Evolutionary conservation across 306 rosid species (phyloP).

Genomic region (Vicia faba): DNA sequence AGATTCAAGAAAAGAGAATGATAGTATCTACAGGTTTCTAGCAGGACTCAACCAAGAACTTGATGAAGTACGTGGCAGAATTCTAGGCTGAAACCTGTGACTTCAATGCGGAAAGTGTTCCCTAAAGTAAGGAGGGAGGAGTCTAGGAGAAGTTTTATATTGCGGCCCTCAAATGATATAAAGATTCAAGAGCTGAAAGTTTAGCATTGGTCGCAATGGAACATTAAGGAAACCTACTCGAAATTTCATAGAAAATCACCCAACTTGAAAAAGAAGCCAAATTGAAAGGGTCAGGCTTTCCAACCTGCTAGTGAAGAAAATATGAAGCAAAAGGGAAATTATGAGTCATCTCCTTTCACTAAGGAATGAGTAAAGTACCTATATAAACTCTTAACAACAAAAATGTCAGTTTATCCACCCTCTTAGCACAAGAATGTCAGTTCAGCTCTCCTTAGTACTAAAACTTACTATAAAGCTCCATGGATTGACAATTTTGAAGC

Average conservation of each 20-base stretch:
- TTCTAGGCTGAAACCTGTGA: background rate
- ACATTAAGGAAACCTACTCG: background rate
- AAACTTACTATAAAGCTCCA: too few species aligned
- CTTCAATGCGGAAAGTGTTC: background rate
- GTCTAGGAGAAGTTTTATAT: background rate
- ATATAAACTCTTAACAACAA: background rate
- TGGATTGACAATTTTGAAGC: too few species aligned
- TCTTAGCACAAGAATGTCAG: too few species aligned
- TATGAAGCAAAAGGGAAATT: background rate
- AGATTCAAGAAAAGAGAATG: conserved; percentile 1
- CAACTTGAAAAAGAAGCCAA: background rate
- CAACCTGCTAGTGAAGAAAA: background rate
- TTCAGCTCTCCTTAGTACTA: too few species aligned
- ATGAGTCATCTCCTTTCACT: background rate
- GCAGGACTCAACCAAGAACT: background rate
- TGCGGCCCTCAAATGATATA: background rate
- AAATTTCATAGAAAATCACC: background rate
- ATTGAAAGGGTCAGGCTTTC: background rate
- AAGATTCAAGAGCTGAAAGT: background rate
- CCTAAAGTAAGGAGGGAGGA: background rate
- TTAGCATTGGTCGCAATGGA: background rate
- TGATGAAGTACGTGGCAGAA: background rate
- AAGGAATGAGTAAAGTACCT: background rate
- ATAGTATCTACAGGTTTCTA: background rate
- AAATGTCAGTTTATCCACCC: background rate